Percentiles rank a stretch among this genome's conserved stretches.
Conservation (phyloP, 176 grass and related monocot species). For the Musa acuminata region DNA sequence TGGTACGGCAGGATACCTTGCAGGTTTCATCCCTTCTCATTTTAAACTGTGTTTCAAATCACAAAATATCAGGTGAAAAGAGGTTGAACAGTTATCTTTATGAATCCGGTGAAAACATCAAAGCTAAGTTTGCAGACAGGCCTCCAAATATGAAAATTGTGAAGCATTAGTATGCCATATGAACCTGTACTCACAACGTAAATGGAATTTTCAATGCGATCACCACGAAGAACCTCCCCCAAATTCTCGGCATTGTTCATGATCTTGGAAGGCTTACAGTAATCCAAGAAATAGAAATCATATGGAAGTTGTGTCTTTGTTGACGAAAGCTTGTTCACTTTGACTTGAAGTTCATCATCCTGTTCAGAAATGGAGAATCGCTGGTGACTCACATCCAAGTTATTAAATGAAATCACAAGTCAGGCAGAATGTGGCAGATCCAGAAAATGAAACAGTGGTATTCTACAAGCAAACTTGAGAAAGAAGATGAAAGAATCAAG, state of each 20-base stretch:
- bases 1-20: constrained; percentile 31
- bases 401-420: too few relatives aligned
- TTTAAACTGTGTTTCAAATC: constrained; percentile 21
- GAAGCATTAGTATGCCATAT: background rate
- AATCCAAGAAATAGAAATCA: constrained; percentile 49
- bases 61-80: background rate
- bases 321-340: constrained; percentile 52
- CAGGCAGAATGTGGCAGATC: too few relatives aligned
- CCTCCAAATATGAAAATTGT: background rate
- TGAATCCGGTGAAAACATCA: too few relatives aligned
- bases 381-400: too few relatives aligned
- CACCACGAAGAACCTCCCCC: constrained; percentile 49
- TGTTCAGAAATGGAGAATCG: background rate
- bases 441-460: too few relatives aligned
- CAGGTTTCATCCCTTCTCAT: constrained; percentile 36
- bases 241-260: constrained; percentile 51
- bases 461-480: too few relatives aligned
- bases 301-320: constrained; percentile 54
- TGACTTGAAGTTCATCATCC: constrained; percentile 46
- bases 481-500: too few relatives aligned
- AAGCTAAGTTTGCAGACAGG: background rate
- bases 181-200: constrained; percentile 27
- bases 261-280: constrained; percentile 30
- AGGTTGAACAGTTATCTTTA: background rate
- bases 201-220: constrained; percentile 47